These are phyloP conservation scores for Cladobotryum protrusum DNA, from an alignment of 2,329 filamentous ascomycete species.

Conservation along the genomic window DNA sequence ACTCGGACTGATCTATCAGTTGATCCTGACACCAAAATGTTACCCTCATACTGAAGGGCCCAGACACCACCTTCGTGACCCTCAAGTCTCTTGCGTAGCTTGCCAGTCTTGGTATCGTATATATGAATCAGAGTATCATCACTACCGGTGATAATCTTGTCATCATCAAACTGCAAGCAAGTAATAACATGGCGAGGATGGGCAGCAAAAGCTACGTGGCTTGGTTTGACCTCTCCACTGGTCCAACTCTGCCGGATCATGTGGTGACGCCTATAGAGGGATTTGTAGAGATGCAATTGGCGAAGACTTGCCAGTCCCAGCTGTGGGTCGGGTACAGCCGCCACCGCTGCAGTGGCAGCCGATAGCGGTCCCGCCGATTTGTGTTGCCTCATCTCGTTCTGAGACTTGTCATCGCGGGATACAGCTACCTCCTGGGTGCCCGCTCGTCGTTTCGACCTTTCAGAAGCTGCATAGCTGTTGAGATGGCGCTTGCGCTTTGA, in stretches of 20 bases:
- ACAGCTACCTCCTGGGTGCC: constrained; percentile 41
- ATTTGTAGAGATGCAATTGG: constrained; percentile 90
- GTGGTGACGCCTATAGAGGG: constrained; percentile 86
- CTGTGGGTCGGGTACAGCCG: constrained; percentile 74
- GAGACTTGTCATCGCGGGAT: constrained; percentile 36
- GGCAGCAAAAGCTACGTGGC: constrained; percentile 92
- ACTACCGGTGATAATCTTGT: constrained; percentile 96
- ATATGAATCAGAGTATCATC: constrained; percentile 98
- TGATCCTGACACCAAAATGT: constrained; percentile 89
- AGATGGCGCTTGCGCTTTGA: constrained; percentile 53
- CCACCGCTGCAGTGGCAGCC: constrained; percentile 75
- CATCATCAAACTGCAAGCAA: constrained; percentile 93
- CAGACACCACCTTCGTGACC: constrained; percentile 97
- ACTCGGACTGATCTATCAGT: constrained; percentile 98
- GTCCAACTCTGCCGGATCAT: constrained; percentile 93
- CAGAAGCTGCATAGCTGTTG: constrained; percentile 37
- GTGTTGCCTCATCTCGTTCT: constrained; percentile 39
- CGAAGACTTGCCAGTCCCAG: constrained; percentile 73
- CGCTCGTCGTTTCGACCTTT: constrained; percentile 49
- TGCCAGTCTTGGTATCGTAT: constrained; percentile 93
- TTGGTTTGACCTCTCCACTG: constrained; percentile 72
- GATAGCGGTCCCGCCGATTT: constrained; percentile 78
- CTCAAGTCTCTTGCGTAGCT: constrained; percentile 72
- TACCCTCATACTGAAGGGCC: constrained; percentile 94
- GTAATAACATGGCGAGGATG: constrained; percentile 96